Evolutionary conservation across 345 rosid genomes (phyloP), one percentile per base, ranked within the genome.

Genomic region (Eucalyptus cloeziana): DNA sequence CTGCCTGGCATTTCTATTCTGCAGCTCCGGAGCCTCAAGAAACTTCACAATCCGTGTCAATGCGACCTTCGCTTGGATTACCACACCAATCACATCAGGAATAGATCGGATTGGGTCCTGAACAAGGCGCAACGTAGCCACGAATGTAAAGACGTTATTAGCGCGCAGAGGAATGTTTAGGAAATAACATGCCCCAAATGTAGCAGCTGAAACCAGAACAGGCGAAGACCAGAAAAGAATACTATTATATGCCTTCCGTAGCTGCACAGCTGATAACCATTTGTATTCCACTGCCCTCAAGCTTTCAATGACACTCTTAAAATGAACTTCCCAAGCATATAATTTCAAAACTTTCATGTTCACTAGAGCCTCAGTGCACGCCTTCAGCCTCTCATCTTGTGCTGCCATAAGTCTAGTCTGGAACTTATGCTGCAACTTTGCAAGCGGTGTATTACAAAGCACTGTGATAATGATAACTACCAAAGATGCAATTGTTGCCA

Each of bases 341-440:
- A 96, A 89, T 92, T 97, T 97, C 95, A 97, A 85, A 51, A 97
- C 98, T 90, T 96, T 97, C 99, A 97, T 97, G 93, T 94, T 96
- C 87, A 96, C 92, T 11, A 97, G 93, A 88, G 99, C 96, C 94
- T 97, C 99, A 0, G 93, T 91, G 71, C 93, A 91, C 25, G 98
- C 99, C 93, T 93, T 97, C 15, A 97, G 92, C 87, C 99, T 88
- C 89, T 91, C 98, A 50, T 97, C 99, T 89, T 96, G 98, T 8
- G 98, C 94, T 49, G 88, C 91, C 99, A 97, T 97, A 54, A 97
- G 96, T 81, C 89, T 93, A 16, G 91, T 94, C 93, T 97, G 99
- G 86, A 95, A 97, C 95, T 92, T 93, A 88, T 94, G 98, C 90
- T 97, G 99, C 90, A 97, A 91, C 92, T 97, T 96, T 27, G 99